Evolutionary conservation across 257 asterid genomes (phyloP).

Genomic region (Catharanthus roseus): DNA sequence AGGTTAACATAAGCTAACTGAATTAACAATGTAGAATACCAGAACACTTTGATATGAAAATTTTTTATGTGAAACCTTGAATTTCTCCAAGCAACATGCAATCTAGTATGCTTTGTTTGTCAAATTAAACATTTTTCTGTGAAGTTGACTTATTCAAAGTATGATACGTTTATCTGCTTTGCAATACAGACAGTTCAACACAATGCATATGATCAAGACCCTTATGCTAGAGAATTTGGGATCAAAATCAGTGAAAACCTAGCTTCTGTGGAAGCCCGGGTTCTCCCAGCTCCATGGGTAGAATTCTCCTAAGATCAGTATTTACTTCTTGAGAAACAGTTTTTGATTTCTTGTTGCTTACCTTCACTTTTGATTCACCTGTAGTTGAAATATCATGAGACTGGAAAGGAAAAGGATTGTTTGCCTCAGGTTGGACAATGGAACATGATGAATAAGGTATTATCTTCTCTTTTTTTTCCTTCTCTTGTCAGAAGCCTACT

Average conservation of each 20-base stretch:
- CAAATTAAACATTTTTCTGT: not conserved
- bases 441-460: constrained; percentile 99
- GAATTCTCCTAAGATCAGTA: constrained; percentile 22
- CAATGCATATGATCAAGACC: constrained; percentile 78
- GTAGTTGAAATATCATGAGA: constrained; percentile 91
- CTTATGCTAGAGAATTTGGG: constrained; percentile 94
- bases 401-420: constrained; percentile 94
- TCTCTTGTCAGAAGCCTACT: not conserved
- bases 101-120: not conserved
- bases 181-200: constrained; percentile 75
- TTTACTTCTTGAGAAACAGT: too few species aligned
- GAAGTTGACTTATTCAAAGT: constrained; percentile 1
- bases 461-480: constrained; percentile 2
- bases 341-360: constrained; percentile 13
- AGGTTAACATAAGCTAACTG: not conserved
- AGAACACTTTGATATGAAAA: not conserved
- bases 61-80: not conserved
- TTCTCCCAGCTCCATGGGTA: constrained; percentile 99
- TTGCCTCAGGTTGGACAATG: constrained; percentile 98
- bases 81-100: not conserved
- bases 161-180: constrained; percentile 6
- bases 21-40: not conserved
- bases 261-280: constrained; percentile 93
- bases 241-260: constrained; percentile 75
- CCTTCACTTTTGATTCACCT: constrained; percentile 6